Evolutionary conservation across 345 rosid genomes (phyloP), one percentile per base, ranked within the genome.

Genomic region (Salix exigua): DNA sequence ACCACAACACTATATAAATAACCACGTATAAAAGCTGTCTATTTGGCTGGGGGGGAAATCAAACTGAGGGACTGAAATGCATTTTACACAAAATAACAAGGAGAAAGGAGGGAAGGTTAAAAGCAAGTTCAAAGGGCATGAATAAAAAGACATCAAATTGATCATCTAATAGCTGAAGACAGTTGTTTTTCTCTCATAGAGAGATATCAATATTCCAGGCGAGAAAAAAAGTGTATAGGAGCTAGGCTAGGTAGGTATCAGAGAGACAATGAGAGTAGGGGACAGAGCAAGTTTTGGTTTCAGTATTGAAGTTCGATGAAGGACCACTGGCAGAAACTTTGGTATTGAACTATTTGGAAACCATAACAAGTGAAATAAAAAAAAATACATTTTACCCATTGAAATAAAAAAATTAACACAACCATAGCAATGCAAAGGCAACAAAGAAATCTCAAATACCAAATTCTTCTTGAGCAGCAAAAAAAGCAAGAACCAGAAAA

Each of bases 401-500:
- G 8, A 37, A 62, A 79, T 60, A 42, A 46, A 13, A 21, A 46
- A 26, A 37, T 48, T 62, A 26, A 18, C 38, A 8, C 58, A 38
- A 38, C 9, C 37, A 61, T 6, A 50, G 11, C 4, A 11, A 71
- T 14, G 30, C 25, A 72, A 58, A 55, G 42, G 61, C 23, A 51
- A 13, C 55, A 31, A 28, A 26, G 40, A 62, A 69, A 35, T 18
- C 46, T 58, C 82, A 61, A 40, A 62, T 48, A 67, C 46, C 66
- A 40, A 61, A 46, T 68, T 58, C n/a, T 51, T n/a, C 75, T 60
- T 50, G 31, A 53, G 62, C 3, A 46, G 44, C 53, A 80, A 13
- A 42, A 38, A 53, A 64, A 64, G 58, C 76, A 80, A 23, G 76
- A 75, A 66, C 50, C 76, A 72, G 71, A 37, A 67, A 11, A 62